A percentile compares a stretch with the other conserved stretches of the same genome.
These are phyloP conservation scores for Esteya vermicola DNA, from an alignment of 2,329 filamentous ascomycete genomes.

Conservation along the genomic window DNA sequence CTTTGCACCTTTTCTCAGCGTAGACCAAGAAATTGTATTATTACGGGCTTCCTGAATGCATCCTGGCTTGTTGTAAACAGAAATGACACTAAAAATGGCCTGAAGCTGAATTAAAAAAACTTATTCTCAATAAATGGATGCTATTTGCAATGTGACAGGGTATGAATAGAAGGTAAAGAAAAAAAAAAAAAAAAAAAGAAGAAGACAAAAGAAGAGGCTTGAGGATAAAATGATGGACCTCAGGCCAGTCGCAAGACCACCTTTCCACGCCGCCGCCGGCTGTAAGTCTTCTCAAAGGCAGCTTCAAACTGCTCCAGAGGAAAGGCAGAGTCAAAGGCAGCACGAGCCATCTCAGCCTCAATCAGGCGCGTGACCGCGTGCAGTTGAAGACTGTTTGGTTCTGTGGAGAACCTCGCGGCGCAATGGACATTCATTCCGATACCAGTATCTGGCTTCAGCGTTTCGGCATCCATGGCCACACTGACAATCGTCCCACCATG, in stretches of 20 bases:
- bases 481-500: slow-evolving; percentile 10
- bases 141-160: too few relatives aligned
- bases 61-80: too few relatives aligned
- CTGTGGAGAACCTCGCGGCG: slow-evolving; percentile 7
- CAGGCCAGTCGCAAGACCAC: slow-evolving; percentile 9
- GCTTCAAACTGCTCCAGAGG: slow-evolving; percentile 9
- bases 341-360: slow-evolving; percentile 4
- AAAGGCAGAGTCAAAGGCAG: slow-evolving; percentile 9
- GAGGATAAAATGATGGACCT: background rate
- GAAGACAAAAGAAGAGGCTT: background rate
- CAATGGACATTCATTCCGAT: slow-evolving; percentile 7
- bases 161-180: background rate
- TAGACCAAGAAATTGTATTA: too few relatives aligned
- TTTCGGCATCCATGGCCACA: slow-evolving; percentile 7
- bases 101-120: too few relatives aligned
- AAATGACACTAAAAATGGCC: too few relatives aligned
- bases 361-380: slow-evolving; percentile 9
- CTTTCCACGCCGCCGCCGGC: slow-evolving; percentile 8
- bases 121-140: too few relatives aligned
- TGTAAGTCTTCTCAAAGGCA: slow-evolving; percentile 7
- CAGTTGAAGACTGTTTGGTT: slow-evolving; percentile 9
- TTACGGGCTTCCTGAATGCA: too few relatives aligned
- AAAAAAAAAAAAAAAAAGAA: background rate
- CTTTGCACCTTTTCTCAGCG: too few relatives aligned
- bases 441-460: slow-evolving; percentile 5